A percentile compares a stretch with the other conserved stretches of the same genome.
phyloP scores from a whole-genome alignment of 2,329 filamentous ascomycete species.

The Trichoderma sp. region DNA sequence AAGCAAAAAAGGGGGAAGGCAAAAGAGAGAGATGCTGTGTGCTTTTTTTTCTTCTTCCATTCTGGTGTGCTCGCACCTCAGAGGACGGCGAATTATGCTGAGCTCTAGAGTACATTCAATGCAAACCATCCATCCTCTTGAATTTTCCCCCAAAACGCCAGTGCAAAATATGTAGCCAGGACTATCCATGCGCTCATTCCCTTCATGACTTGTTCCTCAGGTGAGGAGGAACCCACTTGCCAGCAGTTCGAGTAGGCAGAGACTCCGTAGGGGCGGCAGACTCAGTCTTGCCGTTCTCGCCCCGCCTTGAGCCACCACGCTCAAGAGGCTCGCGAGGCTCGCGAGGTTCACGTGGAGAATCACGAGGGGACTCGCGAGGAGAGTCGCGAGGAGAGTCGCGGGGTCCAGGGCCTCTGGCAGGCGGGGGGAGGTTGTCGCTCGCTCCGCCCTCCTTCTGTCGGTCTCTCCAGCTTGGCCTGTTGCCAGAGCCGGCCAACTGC shows the following conservation, averaged over 20 bases:
- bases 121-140: constrained; percentile 33
- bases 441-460: constrained; percentile 50
- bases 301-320: constrained; percentile 44
- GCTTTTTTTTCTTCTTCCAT: constrained; percentile 27
- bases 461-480: constrained; percentile 70
- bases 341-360: constrained; percentile 22
- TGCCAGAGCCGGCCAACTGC: constrained; percentile 56
- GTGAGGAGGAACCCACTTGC: constrained; percentile 59
- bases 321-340: constrained; percentile 41
- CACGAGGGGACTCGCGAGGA: not conserved
- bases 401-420: constrained; percentile 18
- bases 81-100: constrained; percentile 34
- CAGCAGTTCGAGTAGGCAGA: constrained; percentile 52
- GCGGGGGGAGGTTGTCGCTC: constrained; percentile 23
- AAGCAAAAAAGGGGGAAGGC: not conserved
- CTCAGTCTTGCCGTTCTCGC: constrained; percentile 40
- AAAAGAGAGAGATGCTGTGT: not conserved
- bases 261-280: constrained; percentile 48
- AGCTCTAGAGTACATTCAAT: constrained; percentile 40
- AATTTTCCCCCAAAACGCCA: constrained; percentile 37
- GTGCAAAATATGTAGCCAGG: constrained; percentile 31
- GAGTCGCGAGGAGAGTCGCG: not conserved
- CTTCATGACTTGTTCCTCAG: constrained; percentile 35
- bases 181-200: constrained; percentile 20
- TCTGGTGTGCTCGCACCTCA: constrained; percentile 34